phyloP scores from a whole-genome alignment of 352 stramenopile species.

The Phytophthora pisi region DNA sequence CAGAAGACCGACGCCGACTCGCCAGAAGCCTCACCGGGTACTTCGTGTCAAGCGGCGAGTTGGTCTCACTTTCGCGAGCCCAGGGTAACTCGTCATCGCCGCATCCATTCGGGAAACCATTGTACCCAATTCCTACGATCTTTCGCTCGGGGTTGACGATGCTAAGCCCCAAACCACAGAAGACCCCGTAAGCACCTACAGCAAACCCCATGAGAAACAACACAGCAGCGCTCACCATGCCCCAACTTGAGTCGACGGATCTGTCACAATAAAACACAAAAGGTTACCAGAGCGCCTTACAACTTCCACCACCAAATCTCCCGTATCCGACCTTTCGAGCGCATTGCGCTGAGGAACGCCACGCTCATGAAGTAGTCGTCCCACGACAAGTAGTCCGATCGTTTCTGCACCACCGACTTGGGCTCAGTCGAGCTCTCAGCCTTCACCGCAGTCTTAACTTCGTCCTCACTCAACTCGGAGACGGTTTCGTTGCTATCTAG shows the following conservation, averaged over 20 bases:
- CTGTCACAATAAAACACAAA: constrained; percentile 33
- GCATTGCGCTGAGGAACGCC: constrained; percentile 98
- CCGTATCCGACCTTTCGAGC: constrained; percentile 93
- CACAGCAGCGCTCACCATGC: constrained; percentile 74
- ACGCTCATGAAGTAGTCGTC: constrained; percentile 99
- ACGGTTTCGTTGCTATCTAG: constrained; percentile 1
- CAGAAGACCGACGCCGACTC: neutral
- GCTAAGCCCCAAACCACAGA: constrained; percentile 28
- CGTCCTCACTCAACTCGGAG: constrained; percentile 7
- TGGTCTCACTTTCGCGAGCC: constrained; percentile 69
- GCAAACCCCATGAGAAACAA: neutral
- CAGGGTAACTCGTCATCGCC: constrained; percentile 96
- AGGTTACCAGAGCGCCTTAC: neutral
- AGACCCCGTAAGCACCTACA: constrained; percentile 2
- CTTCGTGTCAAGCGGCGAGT: constrained; percentile 93
- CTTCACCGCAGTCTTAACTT: constrained; percentile 2
- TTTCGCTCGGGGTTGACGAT: constrained; percentile 96
- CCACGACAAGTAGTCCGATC: constrained; percentile 94
- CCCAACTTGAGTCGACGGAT: constrained; percentile 98
- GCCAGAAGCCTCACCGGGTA: constrained; percentile 85
- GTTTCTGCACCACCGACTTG: constrained; percentile 48
- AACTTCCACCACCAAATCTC: neutral
- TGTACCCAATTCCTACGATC: constrained; percentile 99
- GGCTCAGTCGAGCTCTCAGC: neutral
- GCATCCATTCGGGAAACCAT: constrained; percentile 97